Percentiles rank a stretch among this genome's conserved stretches.
These are phyloP conservation scores for Alternaria solani DNA, from an alignment of 2,329 filamentous ascomycete species.

Conservation along the genomic window DNA sequence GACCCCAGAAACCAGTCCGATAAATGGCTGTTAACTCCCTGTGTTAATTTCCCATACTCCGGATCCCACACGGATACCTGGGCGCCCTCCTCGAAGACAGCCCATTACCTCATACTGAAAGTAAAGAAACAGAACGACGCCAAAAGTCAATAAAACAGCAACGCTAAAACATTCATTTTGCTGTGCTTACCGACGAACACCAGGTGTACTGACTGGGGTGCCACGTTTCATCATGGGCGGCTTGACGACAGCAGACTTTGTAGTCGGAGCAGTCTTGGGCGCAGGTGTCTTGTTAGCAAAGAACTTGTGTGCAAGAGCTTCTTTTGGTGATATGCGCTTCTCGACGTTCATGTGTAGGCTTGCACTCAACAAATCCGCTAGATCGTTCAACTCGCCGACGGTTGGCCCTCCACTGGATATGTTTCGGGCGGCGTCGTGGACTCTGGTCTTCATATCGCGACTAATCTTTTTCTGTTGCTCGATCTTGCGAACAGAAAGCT, in stretches of 20 bases:
- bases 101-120: not conserved
- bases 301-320: slow-evolving; percentile 90
- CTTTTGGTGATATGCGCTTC: slow-evolving; percentile 84
- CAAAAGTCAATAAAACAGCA: slow-evolving; percentile 2
- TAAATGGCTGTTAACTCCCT: not conserved
- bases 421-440: slow-evolving; percentile 74
- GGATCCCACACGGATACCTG: not conserved
- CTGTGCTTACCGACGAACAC: slow-evolving; percentile 25
- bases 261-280: slow-evolving; percentile 18
- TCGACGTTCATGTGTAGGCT: slow-evolving; percentile 91
- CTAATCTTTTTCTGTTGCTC: slow-evolving; percentile 68
- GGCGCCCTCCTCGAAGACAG: not conserved
- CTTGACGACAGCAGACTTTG: slow-evolving; percentile 40
- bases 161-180: slow-evolving; percentile 5
- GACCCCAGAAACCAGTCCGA: not conserved
- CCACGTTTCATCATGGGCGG: slow-evolving; percentile 35
- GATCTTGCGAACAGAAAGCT: slow-evolving; percentile 74
- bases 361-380: slow-evolving; percentile 86
- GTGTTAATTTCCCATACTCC: not conserved
- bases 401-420: slow-evolving; percentile 72
- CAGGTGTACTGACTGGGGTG: slow-evolving; percentile 20
- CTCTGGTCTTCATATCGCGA: slow-evolving; percentile 77
- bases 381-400: slow-evolving; percentile 78
- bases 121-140: slow-evolving; percentile 4
- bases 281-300: slow-evolving; percentile 60